phyloP scores from a whole-genome alignment of 371 early-diverging fungal species.

The Blakeslea trispora region DNA sequence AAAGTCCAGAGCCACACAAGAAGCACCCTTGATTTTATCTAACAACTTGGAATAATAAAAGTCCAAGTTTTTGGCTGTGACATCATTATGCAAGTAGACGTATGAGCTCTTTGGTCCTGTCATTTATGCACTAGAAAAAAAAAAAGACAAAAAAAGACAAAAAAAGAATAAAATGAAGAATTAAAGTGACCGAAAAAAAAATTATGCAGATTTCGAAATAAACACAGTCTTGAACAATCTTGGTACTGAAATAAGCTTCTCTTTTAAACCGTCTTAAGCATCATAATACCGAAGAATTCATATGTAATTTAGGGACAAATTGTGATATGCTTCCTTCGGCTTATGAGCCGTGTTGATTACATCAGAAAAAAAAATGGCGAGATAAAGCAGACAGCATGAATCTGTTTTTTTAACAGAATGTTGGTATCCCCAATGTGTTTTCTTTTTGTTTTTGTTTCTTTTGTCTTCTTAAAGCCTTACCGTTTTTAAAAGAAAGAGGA shows the following conservation, averaged over 20 bases:
- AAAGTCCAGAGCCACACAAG: constrained; percentile 81
- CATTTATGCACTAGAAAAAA: constrained; percentile 2
- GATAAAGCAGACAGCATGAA: not conserved
- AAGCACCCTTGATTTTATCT: constrained; percentile 37
- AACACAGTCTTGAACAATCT: no score
- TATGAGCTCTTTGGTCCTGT: constrained; percentile 11
- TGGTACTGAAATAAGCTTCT: no score
- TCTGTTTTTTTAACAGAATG: no score
- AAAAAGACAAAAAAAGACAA: not conserved
- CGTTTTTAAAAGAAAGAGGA: no score
- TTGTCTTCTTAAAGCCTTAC: no score
- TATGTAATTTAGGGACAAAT: not conserved
- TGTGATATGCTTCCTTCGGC: not conserved
- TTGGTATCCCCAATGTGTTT: no score
- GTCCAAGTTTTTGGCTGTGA: constrained; percentile 19
- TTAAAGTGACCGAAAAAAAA: no score
- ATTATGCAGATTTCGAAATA: no score
- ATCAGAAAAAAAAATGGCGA: not conserved
- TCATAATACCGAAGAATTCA: not conserved
- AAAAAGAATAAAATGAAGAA: no score
- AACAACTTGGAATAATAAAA: constrained; percentile 19
- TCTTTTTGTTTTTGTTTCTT: not conserved
- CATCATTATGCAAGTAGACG: constrained; percentile 4
- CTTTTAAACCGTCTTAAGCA: not conserved
- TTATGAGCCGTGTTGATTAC: not conserved